Evolutionary conservation across 2,329 filamentous ascomycete species (phyloP).

Genomic region (Aspergillus latus): DNA sequence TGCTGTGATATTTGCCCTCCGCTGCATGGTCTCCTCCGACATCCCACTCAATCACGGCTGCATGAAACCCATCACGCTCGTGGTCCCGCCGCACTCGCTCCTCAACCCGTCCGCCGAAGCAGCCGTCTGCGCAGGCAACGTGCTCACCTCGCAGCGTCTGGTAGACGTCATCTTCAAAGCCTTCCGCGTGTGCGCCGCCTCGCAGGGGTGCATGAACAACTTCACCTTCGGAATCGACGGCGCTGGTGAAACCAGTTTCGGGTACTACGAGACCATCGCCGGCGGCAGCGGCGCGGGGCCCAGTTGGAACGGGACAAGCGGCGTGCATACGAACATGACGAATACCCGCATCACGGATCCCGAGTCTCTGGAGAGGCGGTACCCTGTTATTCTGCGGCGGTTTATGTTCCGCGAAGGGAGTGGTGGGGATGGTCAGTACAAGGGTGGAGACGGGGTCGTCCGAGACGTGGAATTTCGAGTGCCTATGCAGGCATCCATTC

Average conservation of each 20-base stretch:
- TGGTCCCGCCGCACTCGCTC: slow-evolving; percentile 67
- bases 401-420: slow-evolving; percentile 60
- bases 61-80: slow-evolving; percentile 71
- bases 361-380: slow-evolving; percentile 77
- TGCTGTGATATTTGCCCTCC: slow-evolving; percentile 81
- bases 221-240: slow-evolving; percentile 52
- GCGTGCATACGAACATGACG: slow-evolving; percentile 83
- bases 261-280: slow-evolving; percentile 82
- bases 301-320: slow-evolving; percentile 72
- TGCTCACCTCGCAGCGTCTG: slow-evolving; percentile 67
- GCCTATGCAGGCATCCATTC: slow-evolving; percentile 74
- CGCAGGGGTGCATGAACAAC: slow-evolving; percentile 80
- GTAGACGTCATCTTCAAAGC: slow-evolving; percentile 81
- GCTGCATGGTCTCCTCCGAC: slow-evolving; percentile 75
- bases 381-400: slow-evolving; percentile 71
- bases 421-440: slow-evolving; percentile 58
- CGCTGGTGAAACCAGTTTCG: not conserved
- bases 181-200: slow-evolving; percentile 74
- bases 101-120: slow-evolving; percentile 73
- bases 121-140: slow-evolving; percentile 75
- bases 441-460: too few relatives aligned
- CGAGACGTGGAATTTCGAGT: slow-evolving; percentile 78
- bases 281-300: slow-evolving; percentile 75
- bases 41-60: slow-evolving; percentile 88
- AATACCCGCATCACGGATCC: slow-evolving; percentile 83